A percentile compares a stretch with the other conserved stretches of the same genome.
Conservation (phyloP, 2,329 filamentous ascomycete species). For the Fusarium agapanthi region DNA sequence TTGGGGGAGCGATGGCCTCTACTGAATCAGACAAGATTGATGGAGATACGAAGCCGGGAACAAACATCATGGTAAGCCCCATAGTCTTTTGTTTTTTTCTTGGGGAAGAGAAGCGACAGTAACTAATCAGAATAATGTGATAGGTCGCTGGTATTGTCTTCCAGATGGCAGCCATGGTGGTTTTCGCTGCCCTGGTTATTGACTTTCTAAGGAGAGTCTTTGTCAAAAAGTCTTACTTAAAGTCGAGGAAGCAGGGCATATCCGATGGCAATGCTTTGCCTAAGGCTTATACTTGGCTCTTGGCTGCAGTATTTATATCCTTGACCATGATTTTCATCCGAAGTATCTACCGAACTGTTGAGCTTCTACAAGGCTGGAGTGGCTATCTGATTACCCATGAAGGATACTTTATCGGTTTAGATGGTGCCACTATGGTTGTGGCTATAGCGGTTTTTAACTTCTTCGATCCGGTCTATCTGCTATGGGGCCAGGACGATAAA, state of each 20-base stretch:
- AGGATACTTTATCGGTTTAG: neutral
- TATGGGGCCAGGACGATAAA: neutral
- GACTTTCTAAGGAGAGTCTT: neutral
- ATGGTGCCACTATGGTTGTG: neutral
- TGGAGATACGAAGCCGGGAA: neutral
- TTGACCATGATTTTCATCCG: neutral
- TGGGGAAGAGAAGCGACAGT: too few species aligned
- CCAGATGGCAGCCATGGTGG: neutral
- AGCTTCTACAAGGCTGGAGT: neutral
- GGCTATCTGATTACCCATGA: neutral
- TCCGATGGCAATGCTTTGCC: neutral
- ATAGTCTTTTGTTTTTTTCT: accelerated
- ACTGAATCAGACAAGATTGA: neutral
- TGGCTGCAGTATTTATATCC: neutral
- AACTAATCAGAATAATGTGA: accelerated
- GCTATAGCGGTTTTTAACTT: neutral
- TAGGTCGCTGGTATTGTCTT: neutral
- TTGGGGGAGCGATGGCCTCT: neutral
- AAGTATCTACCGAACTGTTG: neutral
- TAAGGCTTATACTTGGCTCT: neutral
- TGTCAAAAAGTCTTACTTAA: neutral
- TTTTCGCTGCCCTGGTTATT: neutral
- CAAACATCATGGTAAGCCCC: neutral
- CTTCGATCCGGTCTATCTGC: neutral
- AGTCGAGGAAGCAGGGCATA: neutral